Percentiles rank a stretch among this genome's conserved stretches.
phyloP scores from a whole-genome alignment of 768 basidiomycete genomes.

The Cyathus striatus region DNA sequence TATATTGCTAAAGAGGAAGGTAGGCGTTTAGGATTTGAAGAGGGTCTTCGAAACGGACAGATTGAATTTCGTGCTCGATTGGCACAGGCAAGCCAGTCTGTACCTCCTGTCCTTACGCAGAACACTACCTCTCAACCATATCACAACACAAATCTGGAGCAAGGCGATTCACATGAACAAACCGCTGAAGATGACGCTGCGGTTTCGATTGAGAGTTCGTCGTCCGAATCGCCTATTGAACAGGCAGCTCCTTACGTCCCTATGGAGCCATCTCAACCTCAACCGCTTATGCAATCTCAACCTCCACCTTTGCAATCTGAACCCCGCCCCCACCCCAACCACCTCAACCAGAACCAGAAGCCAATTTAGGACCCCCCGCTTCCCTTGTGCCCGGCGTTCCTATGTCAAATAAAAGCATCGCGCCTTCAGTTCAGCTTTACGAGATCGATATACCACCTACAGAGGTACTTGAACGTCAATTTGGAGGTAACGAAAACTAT shows the following conservation, averaged over 20 bases:
- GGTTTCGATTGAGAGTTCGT: too few relatives aligned
- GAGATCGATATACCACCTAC: neutral
- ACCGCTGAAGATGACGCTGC: too few relatives aligned
- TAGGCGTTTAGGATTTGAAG: conserved; percentile 42
- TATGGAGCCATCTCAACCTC: too few relatives aligned
- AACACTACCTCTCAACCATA: too few relatives aligned
- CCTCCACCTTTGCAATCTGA: neutral
- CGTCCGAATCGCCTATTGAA: too few relatives aligned
- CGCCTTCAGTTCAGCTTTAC: neutral
- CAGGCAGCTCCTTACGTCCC: too few relatives aligned
- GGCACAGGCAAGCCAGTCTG: neutral
- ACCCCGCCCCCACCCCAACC: conserved; percentile 5
- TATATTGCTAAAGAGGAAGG: conserved; percentile 56
- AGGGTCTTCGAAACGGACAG: conserved; percentile 37
- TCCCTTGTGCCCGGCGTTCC: conserved; percentile 2
- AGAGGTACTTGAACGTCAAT: neutral
- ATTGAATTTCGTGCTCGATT: conserved; percentile 19
- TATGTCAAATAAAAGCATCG: neutral
- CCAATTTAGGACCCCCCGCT: neutral
- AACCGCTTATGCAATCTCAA: neutral
- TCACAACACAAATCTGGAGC: too few relatives aligned
- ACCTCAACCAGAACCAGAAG: conserved; percentile 1
- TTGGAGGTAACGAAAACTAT: neutral
- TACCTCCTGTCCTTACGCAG: too few relatives aligned
- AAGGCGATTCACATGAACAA: too few relatives aligned